Base-by-base conservation (phyloP, 768 basidiomycete species). In the Serendipita indica region DNA sequence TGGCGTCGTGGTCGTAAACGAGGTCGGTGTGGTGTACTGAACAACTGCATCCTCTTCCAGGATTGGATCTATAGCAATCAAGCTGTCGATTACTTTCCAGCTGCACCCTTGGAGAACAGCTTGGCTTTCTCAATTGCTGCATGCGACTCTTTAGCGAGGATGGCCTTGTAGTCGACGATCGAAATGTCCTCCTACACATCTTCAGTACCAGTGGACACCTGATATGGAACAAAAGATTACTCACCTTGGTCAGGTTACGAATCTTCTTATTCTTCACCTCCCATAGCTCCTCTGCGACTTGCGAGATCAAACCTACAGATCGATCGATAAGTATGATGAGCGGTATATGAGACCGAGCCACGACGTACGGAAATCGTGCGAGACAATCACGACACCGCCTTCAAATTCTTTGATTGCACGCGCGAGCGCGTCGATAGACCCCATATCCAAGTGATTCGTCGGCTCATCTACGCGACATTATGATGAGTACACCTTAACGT, bases 221-320 rank as follows among this genome's bases (percentile, higher is more conserved):
- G 14, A 58, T 33, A 39, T n/a, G 25, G 16, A 37, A 39, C 18
- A 10, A 39, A 33, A 37, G n/a, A 7, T 13, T 28, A 22, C 41
- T 3, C 16, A 59, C 34, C 75, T 85, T 92, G 25, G 92, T 87
- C 62, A 99, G 72, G 72, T 97, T 96, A 70, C 79, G 79, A 69
- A 99, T 91, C 67, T 88, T 90, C 72, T 85, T 84, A 69, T 91
- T 79, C 68, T 90, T 89, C 58, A 99, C 96, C 71, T 99, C 96
- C 96, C 96, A 99, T 5, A 99, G 82, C 70, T 98, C 94, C 69
- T 98, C 89, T 35, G 94, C 96, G 34, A 99, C 94, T 74, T 98
- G 93, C 54, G 86, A 86, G 71, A 98, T 97, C 63, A 98, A 82
- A 66, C 88, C 87, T 89, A 64, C 6, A 57, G n/a, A 56, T 37